Evolutionary conservation across 495 filamentous ascomycete genomes (phyloP).

Genomic region (Hypoxylon cercidicola): DNA sequence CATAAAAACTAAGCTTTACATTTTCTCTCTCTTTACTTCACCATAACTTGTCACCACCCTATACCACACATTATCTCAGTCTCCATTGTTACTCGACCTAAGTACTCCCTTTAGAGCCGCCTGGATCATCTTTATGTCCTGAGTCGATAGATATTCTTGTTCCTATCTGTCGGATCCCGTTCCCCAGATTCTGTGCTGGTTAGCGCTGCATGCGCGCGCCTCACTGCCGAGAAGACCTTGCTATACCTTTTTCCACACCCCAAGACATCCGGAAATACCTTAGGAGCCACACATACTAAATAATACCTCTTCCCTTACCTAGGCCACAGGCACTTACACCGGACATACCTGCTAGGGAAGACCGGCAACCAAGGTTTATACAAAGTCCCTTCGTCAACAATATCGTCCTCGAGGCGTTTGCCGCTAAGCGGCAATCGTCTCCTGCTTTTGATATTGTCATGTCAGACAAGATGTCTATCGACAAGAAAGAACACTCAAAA

Average conservation of each 20-base stretch:
- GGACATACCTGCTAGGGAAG: constrained; percentile 26
- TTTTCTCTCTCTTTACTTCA: constrained; percentile 61
- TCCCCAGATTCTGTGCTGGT: constrained; percentile 63
- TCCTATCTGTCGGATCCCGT: constrained; percentile 60
- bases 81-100: constrained; percentile 41
- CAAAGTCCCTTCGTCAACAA: constrained; percentile 13
- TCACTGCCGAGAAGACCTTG: constrained; percentile 32
- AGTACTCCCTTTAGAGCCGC: constrained; percentile 31
- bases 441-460: constrained; percentile 52
- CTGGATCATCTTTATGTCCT: constrained; percentile 43
- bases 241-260: constrained; percentile 6
- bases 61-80: constrained; percentile 52
- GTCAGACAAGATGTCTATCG: constrained; percentile 69
- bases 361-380: constrained; percentile 15
- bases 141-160: constrained; percentile 52
- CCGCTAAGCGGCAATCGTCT: constrained; percentile 47
- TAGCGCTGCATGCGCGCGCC: constrained; percentile 53
- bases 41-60: constrained; percentile 56
- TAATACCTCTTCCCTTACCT: constrained; percentile 8
- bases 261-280: constrained; percentile 23
- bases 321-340: constrained; percentile 32
- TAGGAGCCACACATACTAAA: constrained; percentile 29
- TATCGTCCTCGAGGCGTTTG: constrained; percentile 45
- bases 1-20: constrained; percentile 62
- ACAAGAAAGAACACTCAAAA: constrained; percentile 63